Conservation (phyloP, 805 yeast species). For the Ogataea salicorniae region DNA sequence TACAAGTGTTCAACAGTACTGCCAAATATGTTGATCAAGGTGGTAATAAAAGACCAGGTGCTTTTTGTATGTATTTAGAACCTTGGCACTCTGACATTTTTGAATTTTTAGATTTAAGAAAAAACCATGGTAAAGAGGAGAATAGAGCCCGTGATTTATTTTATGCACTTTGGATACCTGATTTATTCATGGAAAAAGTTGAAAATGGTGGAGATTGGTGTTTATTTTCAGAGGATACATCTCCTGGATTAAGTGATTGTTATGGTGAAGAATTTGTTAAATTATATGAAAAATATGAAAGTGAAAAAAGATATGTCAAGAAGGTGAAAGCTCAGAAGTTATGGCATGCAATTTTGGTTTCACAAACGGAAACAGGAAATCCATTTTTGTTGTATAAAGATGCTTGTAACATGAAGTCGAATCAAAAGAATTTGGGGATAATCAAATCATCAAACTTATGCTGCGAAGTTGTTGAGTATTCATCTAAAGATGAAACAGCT, state of each 20-base stretch:
- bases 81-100: slow-evolving; percentile 96
- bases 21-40: slow-evolving; percentile 98
- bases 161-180: slow-evolving; percentile 93
- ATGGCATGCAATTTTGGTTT: slow-evolving; percentile 84
- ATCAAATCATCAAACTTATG: slow-evolving; percentile 93
- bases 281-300: slow-evolving; percentile 69
- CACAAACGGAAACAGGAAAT: slow-evolving; percentile 95
- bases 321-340: slow-evolving; percentile 81
- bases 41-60: slow-evolving; percentile 97
- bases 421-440: slow-evolving; percentile 87
- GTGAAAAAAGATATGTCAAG: slow-evolving; percentile 56
- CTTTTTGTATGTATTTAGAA: slow-evolving; percentile 88
- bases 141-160: slow-evolving; percentile 88
- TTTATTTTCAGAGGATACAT: slow-evolving; percentile 81
- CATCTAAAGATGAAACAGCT: slow-evolving; percentile 88
- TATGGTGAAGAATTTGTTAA: slow-evolving; percentile 80
- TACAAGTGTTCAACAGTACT: slow-evolving; percentile 89
- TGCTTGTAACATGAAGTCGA: slow-evolving; percentile 79
- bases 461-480: slow-evolving; percentile 90
- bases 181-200: slow-evolving; percentile 88
- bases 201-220: slow-evolving; percentile 79
- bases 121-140: slow-evolving; percentile 95
- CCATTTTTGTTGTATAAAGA: slow-evolving; percentile 95
- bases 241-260: slow-evolving; percentile 77
- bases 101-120: slow-evolving; percentile 79